Evolutionary conservation across 768 basidiomycete genomes (phyloP).

Genomic region (Suillus sp.): DNA sequence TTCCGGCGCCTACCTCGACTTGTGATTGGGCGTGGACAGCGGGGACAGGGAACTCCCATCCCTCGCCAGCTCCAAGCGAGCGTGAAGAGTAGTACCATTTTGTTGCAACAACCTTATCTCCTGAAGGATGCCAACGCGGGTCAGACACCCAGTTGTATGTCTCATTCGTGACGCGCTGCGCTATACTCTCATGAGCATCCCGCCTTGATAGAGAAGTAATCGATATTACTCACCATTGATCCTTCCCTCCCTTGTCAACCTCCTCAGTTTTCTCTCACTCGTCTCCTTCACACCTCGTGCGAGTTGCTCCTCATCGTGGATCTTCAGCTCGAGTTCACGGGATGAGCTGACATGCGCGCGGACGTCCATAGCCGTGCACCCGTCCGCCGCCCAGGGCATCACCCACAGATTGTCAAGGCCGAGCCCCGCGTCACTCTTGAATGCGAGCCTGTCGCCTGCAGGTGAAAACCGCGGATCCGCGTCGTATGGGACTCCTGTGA

Average conservation of each 20-base stretch:
- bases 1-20: conserved; percentile 46
- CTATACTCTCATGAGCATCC: conserved; percentile 27
- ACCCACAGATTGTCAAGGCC: conserved; percentile 80
- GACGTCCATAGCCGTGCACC: conserved; percentile 64
- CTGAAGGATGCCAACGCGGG: conserved; percentile 70
- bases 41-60: conserved; percentile 67
- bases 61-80: conserved; percentile 71
- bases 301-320: conserved; percentile 49
- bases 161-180: conserved; percentile 65
- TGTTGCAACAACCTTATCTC: conserved; percentile 64
- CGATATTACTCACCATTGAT: conserved; percentile 36
- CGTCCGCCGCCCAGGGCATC: conserved; percentile 52
- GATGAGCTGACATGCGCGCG: conserved; percentile 40
- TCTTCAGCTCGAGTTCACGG: conserved; percentile 34
- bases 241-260: conserved; percentile 63
- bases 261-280: conserved; percentile 43
- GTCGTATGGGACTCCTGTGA: conserved; percentile 68
- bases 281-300: conserved; percentile 55
- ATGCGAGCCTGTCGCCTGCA: conserved; percentile 61
- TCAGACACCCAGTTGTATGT: conserved; percentile 74
- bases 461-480: conserved; percentile 77
- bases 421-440: conserved; percentile 70
- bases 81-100: conserved; percentile 74
- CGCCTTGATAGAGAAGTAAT: background rate
- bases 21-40: conserved; percentile 14